Evolutionary conservation across 139 green algal genomes (phyloP), one percentile per base, ranked within the genome.

Genomic region (Yamagishiella unicocca): DNA sequence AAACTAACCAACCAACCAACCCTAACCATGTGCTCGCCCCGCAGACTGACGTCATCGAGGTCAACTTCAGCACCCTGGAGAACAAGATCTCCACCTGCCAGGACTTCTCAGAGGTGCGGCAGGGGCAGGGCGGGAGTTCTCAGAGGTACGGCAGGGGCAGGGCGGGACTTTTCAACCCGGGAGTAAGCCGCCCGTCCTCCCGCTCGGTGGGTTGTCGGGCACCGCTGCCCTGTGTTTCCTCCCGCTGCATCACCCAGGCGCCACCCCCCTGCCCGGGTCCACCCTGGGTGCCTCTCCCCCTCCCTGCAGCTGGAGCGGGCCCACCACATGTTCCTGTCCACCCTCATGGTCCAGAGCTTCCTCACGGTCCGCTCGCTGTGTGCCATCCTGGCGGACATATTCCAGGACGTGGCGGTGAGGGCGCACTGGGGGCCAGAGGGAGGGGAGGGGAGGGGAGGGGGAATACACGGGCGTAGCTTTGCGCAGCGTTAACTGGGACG

Each of bases 21-120:
- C n/a, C n/a, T n/a, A n/a, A n/a, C n/a, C n/a, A n/a, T n/a, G n/a
- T 58, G 50, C 17, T 12, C 17, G 50, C 50, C 50, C 14, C 33
- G 24, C 92, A 95, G 82, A 89, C 95, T n/a, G 96, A 98, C 45
- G 96, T 98, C 40, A 94, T 98, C 21, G 96, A 97, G 78, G 85
- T 89, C 29, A 91, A 93, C 87, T 95, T 90, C 62, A 73, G 40
- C 0, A 42, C 83, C 55, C 91, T 98, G 83, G 72, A 89, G 38
- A 42, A 90, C 7, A 74, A 83, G 10, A 88, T 98, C 5, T 83
- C 73, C 0, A 75, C 88, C 33, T 94, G 94, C 19, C 73, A 92
- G 55, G 95, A 97, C 85, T 97, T 97, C 82, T 90, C 61, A 50
- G 86, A 83, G 82, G 76, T 68, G 72, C 38, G 42, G 72, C 43